A percentile compares a stretch with the other conserved stretches of the same genome.
Evolutionary conservation across 176 grass and related monocot species (phyloP).

Genomic region (Luzula sylvatica): DNA sequence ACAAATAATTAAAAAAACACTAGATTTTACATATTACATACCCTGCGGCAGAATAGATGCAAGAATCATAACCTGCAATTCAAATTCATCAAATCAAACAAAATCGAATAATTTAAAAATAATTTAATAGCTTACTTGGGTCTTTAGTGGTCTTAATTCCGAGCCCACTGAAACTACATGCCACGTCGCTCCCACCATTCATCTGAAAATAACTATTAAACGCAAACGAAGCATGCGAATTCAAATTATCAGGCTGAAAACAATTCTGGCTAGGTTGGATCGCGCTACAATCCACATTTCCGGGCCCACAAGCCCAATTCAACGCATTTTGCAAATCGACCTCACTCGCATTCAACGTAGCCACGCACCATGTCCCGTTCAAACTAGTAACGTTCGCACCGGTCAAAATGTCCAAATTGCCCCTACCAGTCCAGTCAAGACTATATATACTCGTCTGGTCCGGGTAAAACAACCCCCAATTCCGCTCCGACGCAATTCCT

Average conservation of each 20-base stretch:
- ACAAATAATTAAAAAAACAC: conserved; percentile 13
- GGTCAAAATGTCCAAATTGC: conserved; percentile 76
- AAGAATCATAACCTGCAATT: conserved; percentile 76
- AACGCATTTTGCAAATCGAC: conserved; percentile 71
- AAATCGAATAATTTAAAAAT: not conserved
- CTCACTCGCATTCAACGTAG: conserved; percentile 70
- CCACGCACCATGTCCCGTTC: conserved; percentile 81
- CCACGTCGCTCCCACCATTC: conserved; percentile 76
- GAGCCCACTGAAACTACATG: conserved; percentile 68
- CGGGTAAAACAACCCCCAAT: conserved; percentile 86
- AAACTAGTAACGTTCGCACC: conserved; percentile 76
- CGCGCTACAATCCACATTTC: conserved; percentile 85
- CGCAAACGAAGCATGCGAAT: conserved; percentile 76
- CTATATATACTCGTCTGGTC: conserved; percentile 84
- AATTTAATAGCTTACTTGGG: conserved; percentile 60
- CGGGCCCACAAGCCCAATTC: conserved; percentile 86
- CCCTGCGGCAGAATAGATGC: conserved; percentile 57
- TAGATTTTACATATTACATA: conserved; percentile 20
- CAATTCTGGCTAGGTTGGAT: conserved; percentile 96
- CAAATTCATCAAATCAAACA: not conserved
- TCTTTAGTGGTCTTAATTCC: conserved; percentile 64
- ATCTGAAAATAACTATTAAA: conserved; percentile 91
- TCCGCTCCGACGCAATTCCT: conserved; percentile 82
- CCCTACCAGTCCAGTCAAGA: conserved; percentile 79
- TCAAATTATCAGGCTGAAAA: conserved; percentile 71